Conservation (phyloP, 176 grass and related monocot genomes). For the Lolium multiflorum region DNA sequence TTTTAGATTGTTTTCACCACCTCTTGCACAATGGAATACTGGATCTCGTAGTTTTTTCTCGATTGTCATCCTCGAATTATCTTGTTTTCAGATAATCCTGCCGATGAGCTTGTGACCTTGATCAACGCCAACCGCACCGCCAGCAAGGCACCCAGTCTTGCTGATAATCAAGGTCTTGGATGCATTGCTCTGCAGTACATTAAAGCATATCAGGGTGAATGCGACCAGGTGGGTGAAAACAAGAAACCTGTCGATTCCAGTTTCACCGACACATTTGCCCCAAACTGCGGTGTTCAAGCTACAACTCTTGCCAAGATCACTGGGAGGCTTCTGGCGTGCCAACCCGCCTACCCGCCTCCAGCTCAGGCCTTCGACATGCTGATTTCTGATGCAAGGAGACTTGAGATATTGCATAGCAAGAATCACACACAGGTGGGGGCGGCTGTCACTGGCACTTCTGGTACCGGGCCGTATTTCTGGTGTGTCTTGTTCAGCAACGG, state of each 20-base stretch:
- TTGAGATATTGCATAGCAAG: conserved; percentile 71
- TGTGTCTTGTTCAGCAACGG: conserved; percentile 85
- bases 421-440: conserved; percentile 82
- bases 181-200: conserved; percentile 95
- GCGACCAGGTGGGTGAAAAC: conserved; percentile 53
- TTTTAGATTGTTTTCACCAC: not conserved
- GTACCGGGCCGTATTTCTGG: conserved; percentile 75
- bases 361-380: conserved; percentile 67
- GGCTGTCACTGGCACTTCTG: conserved; percentile 66
- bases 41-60: conserved; percentile 7
- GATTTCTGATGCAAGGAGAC: conserved; percentile 53
- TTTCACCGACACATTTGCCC: conserved; percentile 74
- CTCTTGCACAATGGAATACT: conserved; percentile 30
- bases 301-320: conserved; percentile 75
- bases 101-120: conserved; percentile 72
- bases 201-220: conserved; percentile 85
- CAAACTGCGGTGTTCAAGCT: conserved; percentile 71
- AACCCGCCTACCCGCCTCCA: conserved; percentile 59
- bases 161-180: conserved; percentile 77
- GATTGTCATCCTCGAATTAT: conserved; percentile 10
- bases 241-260: conserved; percentile 80
- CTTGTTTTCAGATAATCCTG: conserved; percentile 72
- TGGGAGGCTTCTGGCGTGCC: conserved; percentile 80
- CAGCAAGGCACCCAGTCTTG: conserved; percentile 64
- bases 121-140: conserved; percentile 86